Conservation (phyloP, 495 filamentous ascomycete species). For the Terfezia boudieri region DNA sequence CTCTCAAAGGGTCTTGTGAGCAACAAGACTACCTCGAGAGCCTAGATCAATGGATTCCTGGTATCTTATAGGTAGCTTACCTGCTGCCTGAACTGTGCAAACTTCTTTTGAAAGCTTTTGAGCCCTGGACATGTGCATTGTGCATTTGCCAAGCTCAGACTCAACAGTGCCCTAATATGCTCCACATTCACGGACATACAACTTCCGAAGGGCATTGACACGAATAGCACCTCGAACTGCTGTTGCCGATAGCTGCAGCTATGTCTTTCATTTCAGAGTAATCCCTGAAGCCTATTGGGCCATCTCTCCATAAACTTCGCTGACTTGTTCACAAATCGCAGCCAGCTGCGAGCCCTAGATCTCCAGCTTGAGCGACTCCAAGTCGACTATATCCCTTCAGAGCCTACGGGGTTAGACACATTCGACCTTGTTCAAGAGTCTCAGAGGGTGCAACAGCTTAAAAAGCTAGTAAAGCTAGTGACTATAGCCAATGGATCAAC, state of each 20-base stretch:
- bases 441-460: conserved; percentile 33
- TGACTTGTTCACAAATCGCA: conserved; percentile 20
- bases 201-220: no score
- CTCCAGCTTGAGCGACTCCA: conserved; percentile 56
- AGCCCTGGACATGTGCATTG: no score
- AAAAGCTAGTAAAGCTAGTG: conserved; percentile 30
- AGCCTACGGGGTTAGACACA: conserved; percentile 6
- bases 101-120: no score
- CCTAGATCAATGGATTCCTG: no score
- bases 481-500: conserved; percentile 16
- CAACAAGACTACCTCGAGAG: no score
- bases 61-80: no score
- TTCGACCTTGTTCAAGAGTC: conserved; percentile 7
- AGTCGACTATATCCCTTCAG: conserved; percentile 19
- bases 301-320: neutral
- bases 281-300: neutral
- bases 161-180: no score
- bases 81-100: no score
- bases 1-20: no score
- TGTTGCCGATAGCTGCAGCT: neutral
- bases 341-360: conserved; percentile 61
- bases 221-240: no score
- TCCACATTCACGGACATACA: no score
- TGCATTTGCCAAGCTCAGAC: no score
- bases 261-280: conserved; percentile 20